These are phyloP conservation scores for Suillus placidus DNA, from an alignment of 768 basidiomycete genomes.

Conservation along the genomic window DNA sequence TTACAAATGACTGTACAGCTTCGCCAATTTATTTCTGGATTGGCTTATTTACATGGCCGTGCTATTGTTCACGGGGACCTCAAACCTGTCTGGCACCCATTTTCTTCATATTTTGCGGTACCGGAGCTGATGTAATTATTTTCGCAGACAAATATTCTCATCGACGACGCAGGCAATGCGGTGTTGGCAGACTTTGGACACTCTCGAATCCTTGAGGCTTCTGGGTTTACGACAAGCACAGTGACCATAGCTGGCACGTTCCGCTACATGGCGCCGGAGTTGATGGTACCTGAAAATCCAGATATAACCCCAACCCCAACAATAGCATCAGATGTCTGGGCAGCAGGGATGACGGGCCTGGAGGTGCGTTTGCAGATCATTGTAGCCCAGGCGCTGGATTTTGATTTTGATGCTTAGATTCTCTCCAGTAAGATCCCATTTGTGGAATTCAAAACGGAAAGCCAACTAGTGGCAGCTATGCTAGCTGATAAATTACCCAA, in stretches of 20 bases:
- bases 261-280: constrained; percentile 55
- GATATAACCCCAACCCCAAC: constrained; percentile 24
- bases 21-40: constrained; percentile 57
- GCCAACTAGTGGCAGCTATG: constrained; percentile 8
- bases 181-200: constrained; percentile 25
- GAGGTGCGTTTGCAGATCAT: constrained; percentile 28
- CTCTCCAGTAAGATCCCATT: constrained; percentile 30
- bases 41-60: constrained; percentile 59
- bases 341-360: constrained; percentile 39
- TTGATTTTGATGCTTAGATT: constrained; percentile 17
- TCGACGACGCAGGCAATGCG: constrained; percentile 1
- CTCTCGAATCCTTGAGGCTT: constrained; percentile 56
- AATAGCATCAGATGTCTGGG: constrained; percentile 37
- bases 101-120: neutral
- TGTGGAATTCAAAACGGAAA: constrained; percentile 15
- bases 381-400: neutral
- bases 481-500: neutral
- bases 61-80: constrained; percentile 62
- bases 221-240: constrained; percentile 38
- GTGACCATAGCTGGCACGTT: constrained; percentile 36
- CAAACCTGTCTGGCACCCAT: constrained; percentile 50
- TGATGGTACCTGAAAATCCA: constrained; percentile 35
- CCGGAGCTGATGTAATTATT: neutral
- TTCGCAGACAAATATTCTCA: constrained; percentile 7
- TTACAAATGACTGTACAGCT: constrained; percentile 36